Evolutionary conservation across 495 filamentous ascomycete species (phyloP), one percentile per base, ranked within the genome.

Genomic region (Lophiotrema nucula): DNA sequence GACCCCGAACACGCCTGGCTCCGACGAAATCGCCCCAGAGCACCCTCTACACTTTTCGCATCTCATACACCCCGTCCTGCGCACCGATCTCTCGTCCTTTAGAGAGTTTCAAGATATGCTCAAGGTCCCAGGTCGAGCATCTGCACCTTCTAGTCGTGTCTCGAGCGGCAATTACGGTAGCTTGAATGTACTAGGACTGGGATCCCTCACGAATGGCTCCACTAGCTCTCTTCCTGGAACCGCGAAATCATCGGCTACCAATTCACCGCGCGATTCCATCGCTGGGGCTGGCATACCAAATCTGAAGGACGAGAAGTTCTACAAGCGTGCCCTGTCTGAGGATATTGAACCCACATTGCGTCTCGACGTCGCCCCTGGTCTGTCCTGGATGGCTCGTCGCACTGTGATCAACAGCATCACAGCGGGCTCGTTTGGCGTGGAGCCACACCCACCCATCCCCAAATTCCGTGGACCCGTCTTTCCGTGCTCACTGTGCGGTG

Each of bases 261-360:
- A 39, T 18, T 68, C 66, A 10, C 63, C 66, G 0, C 63, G 66
- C 4, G 66, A 65, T 38, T 58, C 61, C 23, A 6, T 55, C 24
- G 18, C 61, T 39, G 47, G 48, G 26, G 19, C 38, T 8, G 42
- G 56, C 5, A 37, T 53, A 27, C 73, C 76, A 19, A 78, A 83
- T 8, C 73, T 98, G 41, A 95, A 95, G 66, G 93, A 97, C 51
- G 90, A 87, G 2, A 88, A 86, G 58, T 97, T 96, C 70, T 98
- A 91, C 73, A 98, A 98, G 72, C 83, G 93, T 19, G 82, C 80
- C 4, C 71, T 96, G 12, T 76, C 81, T 48, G 93, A 98, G 70
- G 93, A 97, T 72, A 88, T 98, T 50, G 93, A 98, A 72, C 93
- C 93, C 2, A 95, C 93, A 0, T 73, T 98, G 18, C 82, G 93